phyloP scores from a whole-genome alignment of 2,329 filamentous ascomycete species.

The Neonectria punicea region DNA sequence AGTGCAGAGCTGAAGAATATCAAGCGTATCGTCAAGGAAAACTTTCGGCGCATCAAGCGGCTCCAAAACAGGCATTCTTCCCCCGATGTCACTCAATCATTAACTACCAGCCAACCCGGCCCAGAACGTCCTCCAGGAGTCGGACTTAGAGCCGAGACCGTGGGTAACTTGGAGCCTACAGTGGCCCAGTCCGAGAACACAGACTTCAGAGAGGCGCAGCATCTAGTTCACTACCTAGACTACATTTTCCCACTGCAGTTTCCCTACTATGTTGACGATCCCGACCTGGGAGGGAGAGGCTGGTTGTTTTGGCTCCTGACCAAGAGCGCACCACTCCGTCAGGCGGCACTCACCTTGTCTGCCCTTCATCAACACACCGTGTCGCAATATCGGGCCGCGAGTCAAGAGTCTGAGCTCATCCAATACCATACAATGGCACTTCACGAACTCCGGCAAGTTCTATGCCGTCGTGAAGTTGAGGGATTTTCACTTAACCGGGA shows the following conservation, averaged over 20 bases:
- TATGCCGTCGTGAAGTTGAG: conserved; percentile 20
- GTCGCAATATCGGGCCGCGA: conserved; percentile 28
- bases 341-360: conserved; percentile 41
- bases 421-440: conserved; percentile 42
- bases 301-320: conserved; percentile 42
- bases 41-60: conserved; percentile 32
- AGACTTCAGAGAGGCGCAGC: conserved; percentile 39
- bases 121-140: background rate
- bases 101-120: background rate
- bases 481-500: conserved; percentile 28
- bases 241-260: conserved; percentile 44
- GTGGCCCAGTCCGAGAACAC: conserved; percentile 10
- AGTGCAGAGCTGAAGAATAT: conserved; percentile 43
- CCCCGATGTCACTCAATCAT: background rate
- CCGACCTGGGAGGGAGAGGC: conserved; percentile 39
- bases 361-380: conserved; percentile 42
- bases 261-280: conserved; percentile 40
- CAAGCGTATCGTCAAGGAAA: conserved; percentile 39
- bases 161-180: background rate
- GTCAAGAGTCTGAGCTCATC: conserved; percentile 35
- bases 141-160: no score
- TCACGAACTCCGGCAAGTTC: conserved; percentile 37
- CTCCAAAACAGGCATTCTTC: conserved; percentile 20
- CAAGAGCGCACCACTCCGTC: conserved; percentile 34
- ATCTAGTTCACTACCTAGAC: conserved; percentile 43